phyloP scores from a whole-genome alignment of 306 rosid species.

The Lotus japonicus region DNA sequence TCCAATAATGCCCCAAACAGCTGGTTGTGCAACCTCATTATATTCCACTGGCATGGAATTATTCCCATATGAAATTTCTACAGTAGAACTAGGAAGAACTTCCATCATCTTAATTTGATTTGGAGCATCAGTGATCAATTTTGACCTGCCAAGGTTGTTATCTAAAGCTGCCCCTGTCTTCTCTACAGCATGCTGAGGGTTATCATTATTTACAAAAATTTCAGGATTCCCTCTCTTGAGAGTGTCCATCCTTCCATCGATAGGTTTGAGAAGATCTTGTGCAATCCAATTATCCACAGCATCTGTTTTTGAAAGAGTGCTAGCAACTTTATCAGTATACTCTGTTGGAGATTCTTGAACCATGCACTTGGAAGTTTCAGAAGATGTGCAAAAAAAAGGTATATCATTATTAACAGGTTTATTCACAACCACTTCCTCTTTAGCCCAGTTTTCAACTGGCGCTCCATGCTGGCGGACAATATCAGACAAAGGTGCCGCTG shows the following conservation, averaged over 20 bases:
- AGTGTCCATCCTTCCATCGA: constrained; percentile 47
- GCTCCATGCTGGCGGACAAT: constrained; percentile 24
- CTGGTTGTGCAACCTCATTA: constrained; percentile 45
- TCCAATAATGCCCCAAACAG: constrained; percentile 57
- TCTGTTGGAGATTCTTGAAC: constrained; percentile 48
- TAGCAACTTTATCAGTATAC: constrained; percentile 26
- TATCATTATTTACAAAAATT: constrained; percentile 32
- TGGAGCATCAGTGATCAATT: constrained; percentile 24
- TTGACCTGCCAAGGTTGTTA: constrained; percentile 31
- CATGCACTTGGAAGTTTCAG: constrained; percentile 34
- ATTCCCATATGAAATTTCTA: constrained; percentile 36
- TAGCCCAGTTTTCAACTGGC: constrained; percentile 39
- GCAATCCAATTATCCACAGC: constrained; percentile 34
- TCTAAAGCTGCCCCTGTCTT: constrained; percentile 34
- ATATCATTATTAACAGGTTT: constrained; percentile 35
- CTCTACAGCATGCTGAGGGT: constrained; percentile 32
- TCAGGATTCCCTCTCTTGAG: constrained; percentile 41
- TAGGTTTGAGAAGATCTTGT: constrained; percentile 47
- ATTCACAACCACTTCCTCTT: constrained; percentile 31
- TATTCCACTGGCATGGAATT: constrained; percentile 45
- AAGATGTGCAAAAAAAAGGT: constrained; percentile 28
- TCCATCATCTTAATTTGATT: constrained; percentile 33
- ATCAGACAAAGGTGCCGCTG: constrained; percentile 25
- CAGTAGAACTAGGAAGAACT: constrained; percentile 28
- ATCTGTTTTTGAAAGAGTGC: constrained; percentile 38